phyloP scores from a whole-genome alignment of 192 early-diverging fungal genomes.

The Coemansia sp. region DNA sequence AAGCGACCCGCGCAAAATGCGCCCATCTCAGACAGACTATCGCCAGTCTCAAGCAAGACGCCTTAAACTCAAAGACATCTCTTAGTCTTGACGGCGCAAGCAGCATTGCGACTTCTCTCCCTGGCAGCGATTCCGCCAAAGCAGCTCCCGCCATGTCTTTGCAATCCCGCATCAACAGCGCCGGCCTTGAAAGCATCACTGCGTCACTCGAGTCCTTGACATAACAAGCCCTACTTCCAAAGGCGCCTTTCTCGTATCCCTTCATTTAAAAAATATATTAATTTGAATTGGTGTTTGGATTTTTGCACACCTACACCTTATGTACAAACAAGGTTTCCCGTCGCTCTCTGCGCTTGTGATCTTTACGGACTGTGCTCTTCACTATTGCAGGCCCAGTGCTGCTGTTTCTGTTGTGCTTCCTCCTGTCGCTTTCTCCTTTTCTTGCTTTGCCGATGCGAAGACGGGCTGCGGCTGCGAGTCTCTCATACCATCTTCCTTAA shows the following conservation, averaged over 20 bases:
- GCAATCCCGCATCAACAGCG: slow-evolving; percentile 1
- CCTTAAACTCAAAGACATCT: slow-evolving; percentile 11
- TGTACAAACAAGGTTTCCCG: too few relatives aligned
- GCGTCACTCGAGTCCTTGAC: neutral
- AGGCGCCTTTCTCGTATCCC: too few relatives aligned
- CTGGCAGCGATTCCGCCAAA: neutral
- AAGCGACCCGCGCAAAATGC: slow-evolving; percentile 28
- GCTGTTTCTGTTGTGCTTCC: neutral
- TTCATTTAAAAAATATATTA: too few relatives aligned
- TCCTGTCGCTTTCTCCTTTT: neutral
- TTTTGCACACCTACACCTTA: too few relatives aligned
- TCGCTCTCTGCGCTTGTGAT: neutral
- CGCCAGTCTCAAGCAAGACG: slow-evolving; percentile 25
- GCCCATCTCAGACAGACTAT: slow-evolving; percentile 23
- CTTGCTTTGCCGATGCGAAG: neutral
- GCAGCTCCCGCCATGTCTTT: neutral
- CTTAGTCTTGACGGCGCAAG: neutral
- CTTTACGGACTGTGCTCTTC: too few relatives aligned
- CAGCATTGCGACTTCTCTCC: neutral
- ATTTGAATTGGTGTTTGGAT: too few relatives aligned
- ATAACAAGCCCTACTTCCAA: neutral
- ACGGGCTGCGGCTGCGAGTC: neutral
- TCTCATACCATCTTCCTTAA: neutral
- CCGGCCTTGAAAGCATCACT: slow-evolving; percentile 2
- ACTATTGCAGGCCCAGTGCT: neutral